Evolutionary conservation across 139 green algal species (phyloP).

Genomic region (Micractinium conductrix): DNA sequence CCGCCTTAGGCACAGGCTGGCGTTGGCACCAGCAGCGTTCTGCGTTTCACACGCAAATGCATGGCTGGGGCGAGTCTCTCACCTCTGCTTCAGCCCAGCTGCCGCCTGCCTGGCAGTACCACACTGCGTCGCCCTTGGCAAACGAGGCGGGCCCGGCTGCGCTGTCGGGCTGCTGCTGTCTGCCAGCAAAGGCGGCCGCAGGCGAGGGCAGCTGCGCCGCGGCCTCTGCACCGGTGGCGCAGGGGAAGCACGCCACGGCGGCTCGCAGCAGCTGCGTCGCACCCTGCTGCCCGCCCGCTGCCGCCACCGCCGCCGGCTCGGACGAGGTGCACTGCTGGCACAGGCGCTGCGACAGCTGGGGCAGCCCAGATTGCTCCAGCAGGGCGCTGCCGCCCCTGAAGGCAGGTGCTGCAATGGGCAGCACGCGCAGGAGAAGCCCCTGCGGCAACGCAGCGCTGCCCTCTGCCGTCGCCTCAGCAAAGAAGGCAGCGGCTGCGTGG

Average conservation of each 20-base stretch:
- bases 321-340: not conserved
- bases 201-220: constrained; percentile 4
- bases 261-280: constrained; percentile 11
- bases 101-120: constrained; percentile 36
- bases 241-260: constrained; percentile 33
- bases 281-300: not conserved
- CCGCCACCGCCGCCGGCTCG: constrained; percentile 4
- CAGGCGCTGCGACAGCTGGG: constrained; percentile 22
- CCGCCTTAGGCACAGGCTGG: too few species aligned
- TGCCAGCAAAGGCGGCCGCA: not conserved
- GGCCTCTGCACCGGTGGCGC: not conserved
- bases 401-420: constrained; percentile 11
- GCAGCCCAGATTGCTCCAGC: constrained; percentile 19
- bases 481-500: not conserved
- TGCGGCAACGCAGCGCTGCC: not conserved
- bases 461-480: not conserved
- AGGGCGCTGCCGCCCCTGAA: constrained; percentile 8
- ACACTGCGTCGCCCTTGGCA: constrained; percentile 27
- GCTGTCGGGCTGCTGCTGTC: not conserved
- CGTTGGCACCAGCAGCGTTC: too few species aligned
- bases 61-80: too few species aligned
- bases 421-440: constrained; percentile 2
- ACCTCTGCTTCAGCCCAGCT: constrained; percentile 30
- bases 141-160: not conserved
- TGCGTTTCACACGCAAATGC: too few species aligned